These are phyloP conservation scores for Perkinsus olseni DNA, from an alignment of 169 alveolate species.

Conservation along the genomic window DNA sequence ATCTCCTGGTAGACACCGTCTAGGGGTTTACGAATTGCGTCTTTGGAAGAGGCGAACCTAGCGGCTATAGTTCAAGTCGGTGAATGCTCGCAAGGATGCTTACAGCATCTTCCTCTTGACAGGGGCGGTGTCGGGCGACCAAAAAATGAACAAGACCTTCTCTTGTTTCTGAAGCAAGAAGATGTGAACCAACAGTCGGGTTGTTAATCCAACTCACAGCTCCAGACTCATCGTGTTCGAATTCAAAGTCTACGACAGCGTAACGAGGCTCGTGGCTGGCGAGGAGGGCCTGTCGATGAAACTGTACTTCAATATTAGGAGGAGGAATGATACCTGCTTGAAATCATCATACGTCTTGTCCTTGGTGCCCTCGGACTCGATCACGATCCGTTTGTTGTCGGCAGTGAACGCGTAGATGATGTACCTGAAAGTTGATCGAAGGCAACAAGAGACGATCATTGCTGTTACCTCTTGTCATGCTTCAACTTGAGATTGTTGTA, in stretches of 20 bases:
- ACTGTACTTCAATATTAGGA: neutral
- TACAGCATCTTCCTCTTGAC: neutral
- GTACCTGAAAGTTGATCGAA: neutral
- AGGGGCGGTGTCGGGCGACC: neutral
- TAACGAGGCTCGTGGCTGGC: neutral
- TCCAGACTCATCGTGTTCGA: neutral
- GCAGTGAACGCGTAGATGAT: neutral
- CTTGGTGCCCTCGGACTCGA: neutral
- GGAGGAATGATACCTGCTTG: neutral
- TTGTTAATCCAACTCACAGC: neutral
- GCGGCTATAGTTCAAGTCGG: too few relatives aligned
- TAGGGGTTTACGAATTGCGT: neutral
- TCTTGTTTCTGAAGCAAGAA: neutral
- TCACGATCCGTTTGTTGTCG: neutral
- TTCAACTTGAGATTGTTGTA: neutral
- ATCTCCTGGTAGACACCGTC: neutral
- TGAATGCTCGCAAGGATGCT: neutral
- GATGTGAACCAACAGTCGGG: neutral
- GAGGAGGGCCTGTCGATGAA: neutral
- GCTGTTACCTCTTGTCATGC: neutral
- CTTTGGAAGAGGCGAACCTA: neutral
- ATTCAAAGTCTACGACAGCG: neutral
- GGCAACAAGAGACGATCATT: neutral
- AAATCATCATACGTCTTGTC: neutral
- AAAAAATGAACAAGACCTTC: neutral